Conservation (phyloP, 768 basidiomycete genomes). For the Leucogyrophana mollusca region DNA sequence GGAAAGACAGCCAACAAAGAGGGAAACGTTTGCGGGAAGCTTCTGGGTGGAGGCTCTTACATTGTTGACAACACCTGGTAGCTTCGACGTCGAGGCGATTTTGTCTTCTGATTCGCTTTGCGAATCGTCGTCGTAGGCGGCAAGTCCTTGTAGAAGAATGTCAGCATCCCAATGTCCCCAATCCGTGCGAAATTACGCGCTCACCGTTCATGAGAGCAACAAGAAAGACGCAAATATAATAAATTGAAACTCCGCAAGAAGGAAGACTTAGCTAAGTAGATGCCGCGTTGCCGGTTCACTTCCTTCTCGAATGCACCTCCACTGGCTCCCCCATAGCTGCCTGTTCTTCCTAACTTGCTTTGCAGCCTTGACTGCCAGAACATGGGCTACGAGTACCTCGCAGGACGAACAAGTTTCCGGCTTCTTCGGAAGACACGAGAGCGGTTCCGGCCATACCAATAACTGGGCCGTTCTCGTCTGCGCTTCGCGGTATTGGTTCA, state of each 20-base stretch:
- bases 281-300: constrained; percentile 26
- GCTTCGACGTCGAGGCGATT: constrained; percentile 29
- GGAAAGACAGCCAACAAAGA: constrained; percentile 62
- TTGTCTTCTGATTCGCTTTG: constrained; percentile 53
- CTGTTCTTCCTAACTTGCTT: constrained; percentile 33
- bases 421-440: constrained; percentile 45
- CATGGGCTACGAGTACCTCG: constrained; percentile 12
- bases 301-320: constrained; percentile 21
- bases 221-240: constrained; percentile 1
- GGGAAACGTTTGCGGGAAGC: constrained; percentile 52
- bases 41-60: constrained; percentile 56
- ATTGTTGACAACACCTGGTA: constrained; percentile 17
- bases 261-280: background rate
- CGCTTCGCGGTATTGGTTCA: constrained; percentile 97
- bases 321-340: constrained; percentile 17
- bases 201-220: constrained; percentile 28
- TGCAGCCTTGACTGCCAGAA: constrained; percentile 32
- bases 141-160: constrained; percentile 48
- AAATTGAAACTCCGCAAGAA: constrained; percentile 23
- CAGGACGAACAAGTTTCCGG: constrained; percentile 37
- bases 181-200: constrained; percentile 8
- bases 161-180: background rate
- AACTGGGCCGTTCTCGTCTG: constrained; percentile 99
- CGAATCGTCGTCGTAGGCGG: constrained; percentile 65
- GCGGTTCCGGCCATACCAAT: constrained; percentile 69